A percentile compares a stretch with the other conserved stretches of the same genome.
Evolutionary conservation across 1,139 yeast genomes (phyloP).

Genomic region (Yamadazyma atlantica): DNA sequence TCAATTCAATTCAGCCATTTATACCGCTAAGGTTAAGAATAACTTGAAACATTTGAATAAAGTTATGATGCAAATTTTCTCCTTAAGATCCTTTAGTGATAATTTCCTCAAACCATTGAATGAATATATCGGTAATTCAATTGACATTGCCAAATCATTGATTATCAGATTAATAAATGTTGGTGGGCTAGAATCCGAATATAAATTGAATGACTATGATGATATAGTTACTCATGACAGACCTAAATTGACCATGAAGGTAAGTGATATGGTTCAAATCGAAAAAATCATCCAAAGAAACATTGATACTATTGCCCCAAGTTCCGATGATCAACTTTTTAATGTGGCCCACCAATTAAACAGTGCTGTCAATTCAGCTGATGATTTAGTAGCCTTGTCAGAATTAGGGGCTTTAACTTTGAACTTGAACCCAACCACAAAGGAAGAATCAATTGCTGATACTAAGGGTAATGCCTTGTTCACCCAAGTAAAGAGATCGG

Average conservation of each 20-base stretch:
- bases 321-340: slow-evolving; percentile 56
- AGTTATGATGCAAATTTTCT: slow-evolving; percentile 63
- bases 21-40: slow-evolving; percentile 28
- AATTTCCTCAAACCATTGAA: slow-evolving; percentile 79
- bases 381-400: slow-evolving; percentile 41
- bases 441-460: slow-evolving; percentile 43
- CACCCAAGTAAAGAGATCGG: slow-evolving; percentile 79
- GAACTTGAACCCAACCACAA: slow-evolving; percentile 51
- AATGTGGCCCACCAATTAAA: slow-evolving; percentile 34
- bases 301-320: slow-evolving; percentile 50
- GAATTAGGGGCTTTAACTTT: slow-evolving; percentile 42
- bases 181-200: slow-evolving; percentile 58
- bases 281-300: slow-evolving; percentile 59
- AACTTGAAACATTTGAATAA: slow-evolving; percentile 61
- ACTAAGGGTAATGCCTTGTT: slow-evolving; percentile 54
- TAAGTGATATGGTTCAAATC: slow-evolving; percentile 63
- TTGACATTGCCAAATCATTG: slow-evolving; percentile 45
- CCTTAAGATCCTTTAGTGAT: slow-evolving; percentile 68
- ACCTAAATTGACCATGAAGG: slow-evolving; percentile 62
- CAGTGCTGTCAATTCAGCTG: slow-evolving; percentile 36
- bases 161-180: slow-evolving; percentile 53
- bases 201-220: slow-evolving; percentile 64
- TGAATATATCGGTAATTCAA: slow-evolving; percentile 58
- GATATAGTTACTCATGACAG: slow-evolving; percentile 68
- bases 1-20: slow-evolving; percentile 29